Evolutionary conservation across 257 asterid species (phyloP).

Genomic region (Rhazya stricta): DNA sequence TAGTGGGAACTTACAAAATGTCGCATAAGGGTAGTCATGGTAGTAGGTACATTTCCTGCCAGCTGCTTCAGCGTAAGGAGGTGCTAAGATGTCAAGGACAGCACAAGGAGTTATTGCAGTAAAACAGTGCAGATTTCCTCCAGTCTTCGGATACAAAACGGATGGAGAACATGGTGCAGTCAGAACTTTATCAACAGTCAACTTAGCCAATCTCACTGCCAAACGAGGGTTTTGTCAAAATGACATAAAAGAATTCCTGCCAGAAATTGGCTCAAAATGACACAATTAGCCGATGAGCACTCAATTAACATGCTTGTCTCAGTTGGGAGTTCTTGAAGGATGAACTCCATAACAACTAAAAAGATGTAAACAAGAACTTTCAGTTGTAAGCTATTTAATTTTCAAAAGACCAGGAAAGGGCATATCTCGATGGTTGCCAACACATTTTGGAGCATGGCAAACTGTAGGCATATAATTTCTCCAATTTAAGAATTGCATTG

Average conservation of each 20-base stretch:
- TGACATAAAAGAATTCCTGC: conserved; percentile 1
- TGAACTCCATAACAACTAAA: not conserved
- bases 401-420: not conserved
- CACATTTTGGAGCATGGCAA: not conserved
- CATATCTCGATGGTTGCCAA: not conserved
- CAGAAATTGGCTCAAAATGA: not conserved
- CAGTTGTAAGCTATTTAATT: not conserved
- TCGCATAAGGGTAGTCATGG: conserved; percentile 68
- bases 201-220: conserved; percentile 86
- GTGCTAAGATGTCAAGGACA: conserved; percentile 89
- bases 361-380: not conserved
- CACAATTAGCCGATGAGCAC: not conserved
- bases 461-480: not conserved
- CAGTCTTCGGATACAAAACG: conserved; percentile 65
- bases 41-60: conserved; percentile 84
- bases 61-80: conserved; percentile 69
- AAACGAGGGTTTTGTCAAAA: conserved; percentile 14
- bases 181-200: conserved; percentile 70
- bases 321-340: too few relatives aligned
- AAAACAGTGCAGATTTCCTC: conserved; percentile 90
- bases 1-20: conserved; percentile 46
- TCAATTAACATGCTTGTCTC: not conserved
- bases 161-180: conserved; percentile 72
- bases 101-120: conserved; percentile 95
- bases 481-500: not conserved